A percentile compares a stretch with the other conserved stretches of the same genome.
phyloP scores from a whole-genome alignment of 2,329 filamentous ascomycete species.

The Microdochium paspali region DNA sequence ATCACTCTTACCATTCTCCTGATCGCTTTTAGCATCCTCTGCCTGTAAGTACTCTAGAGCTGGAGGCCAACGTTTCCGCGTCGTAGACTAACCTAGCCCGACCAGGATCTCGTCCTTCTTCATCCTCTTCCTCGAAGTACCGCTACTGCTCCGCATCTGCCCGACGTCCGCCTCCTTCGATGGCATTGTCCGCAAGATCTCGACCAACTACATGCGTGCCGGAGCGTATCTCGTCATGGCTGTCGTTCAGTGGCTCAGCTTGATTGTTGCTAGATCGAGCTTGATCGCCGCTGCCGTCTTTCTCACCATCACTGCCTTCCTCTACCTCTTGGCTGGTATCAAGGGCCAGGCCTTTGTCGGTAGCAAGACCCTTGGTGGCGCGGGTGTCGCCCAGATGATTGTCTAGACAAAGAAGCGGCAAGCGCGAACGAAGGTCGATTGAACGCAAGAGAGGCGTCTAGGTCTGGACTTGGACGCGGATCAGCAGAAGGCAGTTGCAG shows the following conservation, averaged over 20 bases:
- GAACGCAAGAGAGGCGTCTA: no score
- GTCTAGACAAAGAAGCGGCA: constrained; percentile 44
- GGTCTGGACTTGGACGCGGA: no score
- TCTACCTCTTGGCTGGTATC: constrained; percentile 71
- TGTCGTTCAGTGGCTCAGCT: constrained; percentile 74
- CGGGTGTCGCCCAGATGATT: constrained; percentile 96
- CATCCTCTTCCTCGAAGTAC: constrained; percentile 82
- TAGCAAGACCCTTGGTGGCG: constrained; percentile 92
- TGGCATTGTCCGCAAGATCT: constrained; percentile 78
- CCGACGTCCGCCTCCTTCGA: constrained; percentile 90
- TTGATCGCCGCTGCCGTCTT: constrained; percentile 82
- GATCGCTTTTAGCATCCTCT: constrained; percentile 43
- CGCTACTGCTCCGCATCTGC: constrained; percentile 92
- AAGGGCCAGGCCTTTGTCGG: constrained; percentile 81
- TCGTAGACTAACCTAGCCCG: not conserved
- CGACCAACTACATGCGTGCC: constrained; percentile 95
- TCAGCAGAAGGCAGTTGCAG: no score
- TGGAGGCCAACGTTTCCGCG: not conserved
- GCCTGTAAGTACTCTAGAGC: constrained; percentile 34
- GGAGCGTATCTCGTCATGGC: constrained; percentile 77
- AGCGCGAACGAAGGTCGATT: not conserved
- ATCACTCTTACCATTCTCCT: constrained; percentile 40
- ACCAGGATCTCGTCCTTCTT: constrained; percentile 58
- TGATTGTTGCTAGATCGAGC: constrained; percentile 54
- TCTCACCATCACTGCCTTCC: constrained; percentile 64